Percentiles rank a stretch among this genome's conserved stretches.
Evolutionary conservation across 306 rosid genomes (phyloP).

Genomic region (Ceratonia siliqua): DNA sequence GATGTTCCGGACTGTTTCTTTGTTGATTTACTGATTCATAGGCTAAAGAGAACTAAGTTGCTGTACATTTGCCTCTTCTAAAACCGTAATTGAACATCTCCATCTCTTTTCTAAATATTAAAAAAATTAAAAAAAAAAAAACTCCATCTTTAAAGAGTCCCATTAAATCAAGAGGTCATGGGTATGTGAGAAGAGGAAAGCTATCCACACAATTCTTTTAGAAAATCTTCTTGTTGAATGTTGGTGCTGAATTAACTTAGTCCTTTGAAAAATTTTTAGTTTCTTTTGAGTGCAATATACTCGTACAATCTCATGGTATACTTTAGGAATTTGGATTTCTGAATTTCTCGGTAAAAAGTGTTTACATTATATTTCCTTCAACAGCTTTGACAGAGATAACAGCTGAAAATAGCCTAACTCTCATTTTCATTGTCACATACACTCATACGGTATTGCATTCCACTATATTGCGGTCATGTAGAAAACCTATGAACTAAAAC

Average conservation of each 20-base stretch:
- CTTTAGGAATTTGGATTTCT: neutral
- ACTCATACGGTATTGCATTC: neutral
- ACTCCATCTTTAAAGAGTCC: neutral
- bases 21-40: neutral
- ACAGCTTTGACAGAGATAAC: neutral
- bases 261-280: neutral
- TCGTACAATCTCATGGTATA: neutral
- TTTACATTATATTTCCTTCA: neutral
- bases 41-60: neutral
- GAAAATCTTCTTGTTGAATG: neutral
- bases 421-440: neutral
- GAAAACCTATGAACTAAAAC: neutral
- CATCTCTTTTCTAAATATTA: too few relatives aligned
- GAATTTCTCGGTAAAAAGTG: neutral
- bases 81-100: neutral
- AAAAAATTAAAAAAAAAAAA: too few relatives aligned
- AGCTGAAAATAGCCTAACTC: neutral
- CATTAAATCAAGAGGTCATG: neutral
- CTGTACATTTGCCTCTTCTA: neutral
- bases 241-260: neutral
- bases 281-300: neutral
- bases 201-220: too few relatives aligned
- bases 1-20: neutral
- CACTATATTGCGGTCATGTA: neutral
- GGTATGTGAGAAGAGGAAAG: neutral